Base-by-base conservation (phyloP, 2,329 filamentous ascomycete genomes). In the Basipetospora chlamydospora region DNA sequence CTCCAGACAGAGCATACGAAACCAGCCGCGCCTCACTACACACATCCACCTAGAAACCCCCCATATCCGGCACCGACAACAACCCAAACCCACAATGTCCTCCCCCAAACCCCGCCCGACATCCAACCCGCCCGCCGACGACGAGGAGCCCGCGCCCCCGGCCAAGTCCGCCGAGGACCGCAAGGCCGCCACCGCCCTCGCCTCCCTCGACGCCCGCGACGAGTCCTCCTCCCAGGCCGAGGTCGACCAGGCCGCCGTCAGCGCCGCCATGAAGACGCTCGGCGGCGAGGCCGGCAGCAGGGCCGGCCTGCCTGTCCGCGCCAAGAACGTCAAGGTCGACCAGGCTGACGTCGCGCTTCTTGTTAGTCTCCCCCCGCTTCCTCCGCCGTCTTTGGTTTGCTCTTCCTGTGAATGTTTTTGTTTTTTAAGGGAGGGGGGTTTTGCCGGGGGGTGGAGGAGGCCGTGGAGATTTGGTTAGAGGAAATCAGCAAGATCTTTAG, bases 111-210 rank as follows among this genome's bases (percentile, higher is more conserved):
- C n/a, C n/a, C n/a, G n/a, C n/a, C n/a, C n/a, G n/a, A n/a, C n/a
- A n/a, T 70, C 33, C 74, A 80, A 53, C 73, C 76, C 28, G 16
- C 13, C 49, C 63, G 70, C 64, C 42, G 70, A 76, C 43, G 61
- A 67, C 43, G 71, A 76, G 39, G 70, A 75, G 42, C 70, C 73
- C 46, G 56, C 64, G 45, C 43, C 45, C 23, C 56, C 60, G 39
- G 67, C 69, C 49, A 80, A 77, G 57, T 73, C 70, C 28, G 79
- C 80, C 50, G 80, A 85, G 57, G 80, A 84, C 59, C 76, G 79
- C 57, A 84, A 84, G 57, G 78, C 80, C 31, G 78, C 78, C 28
- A 77, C 76, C 6, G 81, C 80, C 21, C 71, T 86, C 41, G 79
- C 77, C 33, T 71, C 68, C 42, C 74, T 87, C 45, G 80, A 84